phyloP scores from a whole-genome alignment of 371 early-diverging fungal genomes.

The Rozella allomycis region DNA sequence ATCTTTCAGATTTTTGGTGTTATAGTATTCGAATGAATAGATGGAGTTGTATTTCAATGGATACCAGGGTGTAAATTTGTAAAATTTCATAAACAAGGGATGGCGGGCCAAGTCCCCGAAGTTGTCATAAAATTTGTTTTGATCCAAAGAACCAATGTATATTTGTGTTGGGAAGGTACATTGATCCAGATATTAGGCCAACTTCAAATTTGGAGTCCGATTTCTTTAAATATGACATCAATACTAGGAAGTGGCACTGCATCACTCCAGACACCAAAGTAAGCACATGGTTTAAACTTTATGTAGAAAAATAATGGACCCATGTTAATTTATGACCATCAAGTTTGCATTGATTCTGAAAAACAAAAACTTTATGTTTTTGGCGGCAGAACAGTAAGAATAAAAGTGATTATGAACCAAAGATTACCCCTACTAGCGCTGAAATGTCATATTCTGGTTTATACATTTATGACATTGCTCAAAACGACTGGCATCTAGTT shows the following conservation, averaged over 20 bases:
- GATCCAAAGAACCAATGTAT: constrained; percentile 46
- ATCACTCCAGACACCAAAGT: constrained; percentile 50
- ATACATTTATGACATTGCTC: constrained; percentile 45
- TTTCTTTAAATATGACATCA: constrained; percentile 64
- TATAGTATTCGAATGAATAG: constrained; percentile 27
- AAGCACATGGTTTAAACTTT: constrained; percentile 3
- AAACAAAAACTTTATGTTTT: constrained; percentile 54
- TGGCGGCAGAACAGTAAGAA: constrained; percentile 40
- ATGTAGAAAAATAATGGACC: constrained; percentile 52
- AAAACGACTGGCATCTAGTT: constrained; percentile 38
- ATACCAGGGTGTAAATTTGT: constrained; percentile 35
- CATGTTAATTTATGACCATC: constrained; percentile 71
- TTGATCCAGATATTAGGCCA: constrained; percentile 40
- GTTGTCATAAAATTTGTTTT: constrained; percentile 78
- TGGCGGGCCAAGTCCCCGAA: constrained; percentile 59
- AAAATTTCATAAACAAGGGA: neutral
- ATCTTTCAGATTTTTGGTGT: constrained; percentile 79
- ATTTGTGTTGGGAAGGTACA: constrained; percentile 65
- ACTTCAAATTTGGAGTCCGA: constrained; percentile 40
- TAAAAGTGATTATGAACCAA: constrained; percentile 19
- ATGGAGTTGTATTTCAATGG: constrained; percentile 51
- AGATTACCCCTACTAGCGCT: constrained; percentile 20
- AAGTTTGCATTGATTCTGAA: constrained; percentile 66
- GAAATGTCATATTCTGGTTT: constrained; percentile 46
- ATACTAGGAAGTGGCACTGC: constrained; percentile 38